Percentiles rank a stretch among this genome's conserved stretches.
Evolutionary conservation across 768 basidiomycete species (phyloP).

Genomic region (Russula sp.): DNA sequence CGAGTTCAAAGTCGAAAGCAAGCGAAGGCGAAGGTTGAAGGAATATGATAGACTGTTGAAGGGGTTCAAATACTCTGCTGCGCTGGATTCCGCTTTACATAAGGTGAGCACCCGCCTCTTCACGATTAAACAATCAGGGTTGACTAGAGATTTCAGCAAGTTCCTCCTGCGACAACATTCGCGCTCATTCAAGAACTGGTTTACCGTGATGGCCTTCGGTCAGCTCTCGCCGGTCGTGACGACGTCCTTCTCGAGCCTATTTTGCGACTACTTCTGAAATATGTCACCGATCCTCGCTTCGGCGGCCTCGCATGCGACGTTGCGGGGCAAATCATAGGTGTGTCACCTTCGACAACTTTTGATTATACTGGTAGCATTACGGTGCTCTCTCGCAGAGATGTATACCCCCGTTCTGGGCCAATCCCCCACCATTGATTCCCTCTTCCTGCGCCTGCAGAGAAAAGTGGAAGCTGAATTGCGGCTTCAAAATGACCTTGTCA

Average conservation of each 20-base stretch:
- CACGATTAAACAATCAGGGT: background rate
- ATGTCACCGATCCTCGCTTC: constrained; percentile 86
- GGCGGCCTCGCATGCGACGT: constrained; percentile 85
- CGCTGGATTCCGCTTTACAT: constrained; percentile 83
- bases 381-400: constrained; percentile 53
- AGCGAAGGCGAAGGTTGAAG: constrained; percentile 60
- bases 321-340: constrained; percentile 75
- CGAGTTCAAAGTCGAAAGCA: constrained; percentile 73
- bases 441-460: constrained; percentile 73
- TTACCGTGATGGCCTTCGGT: constrained; percentile 80
- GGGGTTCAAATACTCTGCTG: constrained; percentile 89
- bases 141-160: constrained; percentile 42
- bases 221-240: constrained; percentile 84
- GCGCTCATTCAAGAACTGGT: constrained; percentile 90
- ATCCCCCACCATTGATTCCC: constrained; percentile 83
- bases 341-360: constrained; percentile 24
- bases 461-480: constrained; percentile 81
- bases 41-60: constrained; percentile 90
- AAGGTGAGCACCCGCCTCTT: constrained; percentile 45
- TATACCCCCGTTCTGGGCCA: constrained; percentile 90
- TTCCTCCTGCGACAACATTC: constrained; percentile 80
- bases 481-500: constrained; percentile 81
- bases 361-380: constrained; percentile 7
- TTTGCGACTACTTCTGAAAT: constrained; percentile 75
- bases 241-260: constrained; percentile 91